Conservation (phyloP, 108 stramenopile species). For the Schizochytrium sp. region DNA sequence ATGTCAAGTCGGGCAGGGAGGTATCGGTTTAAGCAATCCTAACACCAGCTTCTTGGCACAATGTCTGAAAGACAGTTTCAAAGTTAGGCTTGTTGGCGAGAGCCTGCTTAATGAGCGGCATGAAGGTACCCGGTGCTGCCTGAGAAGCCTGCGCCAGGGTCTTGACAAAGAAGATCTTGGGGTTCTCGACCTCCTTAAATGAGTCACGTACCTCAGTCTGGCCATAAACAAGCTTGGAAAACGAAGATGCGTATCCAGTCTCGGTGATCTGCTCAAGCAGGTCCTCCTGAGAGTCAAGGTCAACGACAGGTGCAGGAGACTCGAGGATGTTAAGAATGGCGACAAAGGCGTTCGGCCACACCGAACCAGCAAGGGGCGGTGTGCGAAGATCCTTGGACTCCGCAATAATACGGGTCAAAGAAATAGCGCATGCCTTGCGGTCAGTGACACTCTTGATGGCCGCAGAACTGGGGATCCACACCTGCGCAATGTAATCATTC, state of each 20-base stretch:
- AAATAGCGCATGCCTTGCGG: slow-evolving; percentile 39
- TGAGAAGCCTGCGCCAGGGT: slow-evolving; percentile 14
- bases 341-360: slow-evolving; percentile 29
- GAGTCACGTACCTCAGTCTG: slow-evolving; percentile 45
- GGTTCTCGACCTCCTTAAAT: slow-evolving; percentile 22
- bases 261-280: slow-evolving; percentile 30
- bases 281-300: slow-evolving; percentile 33
- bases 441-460: neutral
- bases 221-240: slow-evolving; percentile 26
- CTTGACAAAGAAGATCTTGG: slow-evolving; percentile 49
- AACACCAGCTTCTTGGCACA: neutral
- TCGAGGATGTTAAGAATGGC: slow-evolving; percentile 26
- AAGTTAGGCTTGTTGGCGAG: slow-evolving; percentile 19
- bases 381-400: neutral
- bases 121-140: neutral
- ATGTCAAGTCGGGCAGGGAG: neutral
- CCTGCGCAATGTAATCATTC: slow-evolving; percentile 2
- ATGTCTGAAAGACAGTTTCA: neutral
- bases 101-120: neutral
- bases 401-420: slow-evolving; percentile 4
- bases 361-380: neutral
- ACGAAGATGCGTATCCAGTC: slow-evolving; percentile 45
- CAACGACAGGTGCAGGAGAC: neutral
- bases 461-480: slow-evolving; percentile 15
- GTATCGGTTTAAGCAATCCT: neutral